Conservation (phyloP, 2,329 filamentous ascomycete genomes). For the Colletotrichum spinosum region DNA sequence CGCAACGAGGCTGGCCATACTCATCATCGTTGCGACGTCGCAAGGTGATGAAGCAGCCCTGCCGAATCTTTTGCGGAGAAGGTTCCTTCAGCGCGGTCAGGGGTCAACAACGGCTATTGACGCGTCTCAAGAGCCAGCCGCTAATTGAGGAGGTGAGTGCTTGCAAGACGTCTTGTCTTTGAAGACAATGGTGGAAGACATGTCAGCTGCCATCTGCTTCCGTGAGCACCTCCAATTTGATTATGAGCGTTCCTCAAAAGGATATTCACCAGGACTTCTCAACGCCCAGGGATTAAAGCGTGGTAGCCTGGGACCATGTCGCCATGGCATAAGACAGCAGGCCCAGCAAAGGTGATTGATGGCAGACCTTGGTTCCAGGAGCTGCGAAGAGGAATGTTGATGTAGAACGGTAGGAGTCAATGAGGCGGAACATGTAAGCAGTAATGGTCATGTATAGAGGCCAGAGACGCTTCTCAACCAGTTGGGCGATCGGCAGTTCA, state of each 20-base stretch:
- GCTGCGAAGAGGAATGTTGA: too few species aligned
- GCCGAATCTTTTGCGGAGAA: constrained; percentile 23
- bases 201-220: not conserved
- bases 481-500: constrained; percentile 16
- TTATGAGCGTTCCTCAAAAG: too few species aligned
- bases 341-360: too few species aligned
- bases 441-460: not conserved
- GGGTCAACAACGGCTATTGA: not conserved
- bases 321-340: too few species aligned
- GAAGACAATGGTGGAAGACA: not conserved
- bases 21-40: constrained; percentile 1
- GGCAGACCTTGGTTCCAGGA: too few species aligned
- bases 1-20: not conserved
- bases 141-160: not conserved
- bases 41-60: constrained; percentile 18
- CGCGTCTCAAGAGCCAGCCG: not conserved
- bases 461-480: not conserved
- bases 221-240: too few species aligned
- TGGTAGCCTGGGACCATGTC: too few species aligned
- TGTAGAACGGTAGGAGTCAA: too few species aligned
- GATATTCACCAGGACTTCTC: too few species aligned
- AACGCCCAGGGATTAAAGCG: too few species aligned
- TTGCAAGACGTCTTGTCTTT: constrained; percentile 4
- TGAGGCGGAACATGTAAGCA: not conserved
- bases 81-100: constrained; percentile 14